Evolutionary conservation across 2,329 filamentous ascomycete genomes (phyloP), one percentile per base, ranked within the genome.

Genomic region (Pezicula carpinea): DNA sequence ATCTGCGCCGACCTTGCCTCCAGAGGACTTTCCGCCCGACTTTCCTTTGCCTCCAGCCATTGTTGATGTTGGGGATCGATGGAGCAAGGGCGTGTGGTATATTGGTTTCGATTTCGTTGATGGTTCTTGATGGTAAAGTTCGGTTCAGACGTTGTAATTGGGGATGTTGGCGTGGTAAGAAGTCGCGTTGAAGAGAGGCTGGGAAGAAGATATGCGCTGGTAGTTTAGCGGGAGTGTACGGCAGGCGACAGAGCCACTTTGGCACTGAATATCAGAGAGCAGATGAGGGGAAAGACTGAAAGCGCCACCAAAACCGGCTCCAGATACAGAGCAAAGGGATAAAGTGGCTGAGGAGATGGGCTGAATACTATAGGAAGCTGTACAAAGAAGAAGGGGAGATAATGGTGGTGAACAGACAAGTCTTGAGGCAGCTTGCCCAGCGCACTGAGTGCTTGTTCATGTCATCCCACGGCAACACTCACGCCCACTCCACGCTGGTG

Each of bases 31-130:
- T 46, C 63, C 63, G 42, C 60, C 62, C 49, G 60, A 63, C 55
- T 65, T 65, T 56, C 62, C 62, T 52, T 65, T 65, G 51, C 63
- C 63, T 35, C 63, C 62, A 36, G 62, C 60, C 63, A 65, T 65
- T 57, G 52, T 48, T 40, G 42, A 49, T 52, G 26, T 40, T 44
- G 46, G 29, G 21, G 3, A 36, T 39, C 22, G 33, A 22, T 15
- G 40, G 21, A 39, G 19, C 18, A 39, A 33, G 18, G 46, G 44
- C 15, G 19, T 10, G 38, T 10, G 21, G 14, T 21, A 14, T 15
- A 4, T 40, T 40, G 17, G 19, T 40, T 15, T 23, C 14, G 32
- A 31, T 36, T 40, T 42, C 17, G 29, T 46, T 42, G 45, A 47
- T 47, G 39, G 29, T 42, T 39, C 43, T 26, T 21, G 26, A 35